These are phyloP conservation scores for Thalassiosira exigua DNA, from an alignment of 352 stramenopile species.

Conservation along the genomic window DNA sequence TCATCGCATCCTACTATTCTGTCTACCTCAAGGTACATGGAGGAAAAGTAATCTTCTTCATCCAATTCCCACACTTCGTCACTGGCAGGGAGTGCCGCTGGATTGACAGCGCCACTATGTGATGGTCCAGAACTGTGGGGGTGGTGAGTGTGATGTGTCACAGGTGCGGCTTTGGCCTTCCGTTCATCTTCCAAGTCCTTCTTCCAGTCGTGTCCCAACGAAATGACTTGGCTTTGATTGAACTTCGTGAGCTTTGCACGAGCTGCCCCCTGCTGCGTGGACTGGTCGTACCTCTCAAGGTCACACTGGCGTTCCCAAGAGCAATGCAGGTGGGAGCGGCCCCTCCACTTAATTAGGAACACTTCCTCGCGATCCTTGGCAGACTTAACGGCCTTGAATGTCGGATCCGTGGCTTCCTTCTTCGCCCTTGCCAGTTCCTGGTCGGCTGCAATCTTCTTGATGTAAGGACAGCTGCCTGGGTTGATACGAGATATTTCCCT, in stretches of 20 bases:
- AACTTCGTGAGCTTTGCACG: constrained; percentile 80
- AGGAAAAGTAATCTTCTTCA: constrained; percentile 78
- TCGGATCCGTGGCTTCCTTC: constrained; percentile 38
- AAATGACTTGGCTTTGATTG: constrained; percentile 72
- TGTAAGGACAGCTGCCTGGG: constrained; percentile 66
- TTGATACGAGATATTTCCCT: constrained; percentile 82
- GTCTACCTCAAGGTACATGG: constrained; percentile 75
- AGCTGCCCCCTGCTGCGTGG: constrained; percentile 71
- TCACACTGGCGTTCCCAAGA: constrained; percentile 95
- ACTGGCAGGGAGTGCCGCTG: constrained; percentile 3
- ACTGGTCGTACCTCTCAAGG: constrained; percentile 86
- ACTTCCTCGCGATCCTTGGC: constrained; percentile 77
- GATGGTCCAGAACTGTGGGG: constrained; percentile 29
- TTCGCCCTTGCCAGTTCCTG: constrained; percentile 52
- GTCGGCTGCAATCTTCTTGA: constrained; percentile 66
- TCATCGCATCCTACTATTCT: constrained; percentile 83
- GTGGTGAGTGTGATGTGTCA: constrained; percentile 57
- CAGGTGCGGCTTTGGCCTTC: constrained; percentile 38
- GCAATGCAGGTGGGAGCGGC: constrained; percentile 96
- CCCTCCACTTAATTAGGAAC: constrained; percentile 99
- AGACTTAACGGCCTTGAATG: constrained; percentile 53
- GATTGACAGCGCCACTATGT: constrained; percentile 17
- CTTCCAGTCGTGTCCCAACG: constrained; percentile 79
- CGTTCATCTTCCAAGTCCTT: constrained; percentile 75
- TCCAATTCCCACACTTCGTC: constrained; percentile 38